Conservation (phyloP, 208 protist species). For the Trypanosoma brucei region DNA sequence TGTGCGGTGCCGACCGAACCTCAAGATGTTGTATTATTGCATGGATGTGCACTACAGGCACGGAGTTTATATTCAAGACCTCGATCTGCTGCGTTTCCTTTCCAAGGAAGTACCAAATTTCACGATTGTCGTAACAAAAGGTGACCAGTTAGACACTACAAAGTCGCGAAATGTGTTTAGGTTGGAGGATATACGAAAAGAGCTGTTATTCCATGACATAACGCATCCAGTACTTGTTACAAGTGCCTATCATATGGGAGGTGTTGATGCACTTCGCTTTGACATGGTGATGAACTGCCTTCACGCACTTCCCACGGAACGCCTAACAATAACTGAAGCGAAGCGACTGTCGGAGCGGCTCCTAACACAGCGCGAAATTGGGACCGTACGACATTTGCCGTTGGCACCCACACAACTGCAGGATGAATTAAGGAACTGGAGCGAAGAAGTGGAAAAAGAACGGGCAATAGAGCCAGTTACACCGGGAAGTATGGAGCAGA, state of each 20-base stretch:
- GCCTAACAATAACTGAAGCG: conserved; percentile 77
- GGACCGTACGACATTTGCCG: conserved; percentile 57
- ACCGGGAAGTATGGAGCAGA: neutral
- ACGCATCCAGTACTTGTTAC: conserved; percentile 81
- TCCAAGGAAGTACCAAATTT: conserved; percentile 81
- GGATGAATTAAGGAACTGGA: conserved; percentile 55
- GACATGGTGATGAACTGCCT: conserved; percentile 89
- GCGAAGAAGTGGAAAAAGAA: conserved; percentile 34
- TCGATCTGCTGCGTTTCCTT: conserved; percentile 84
- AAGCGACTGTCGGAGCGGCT: conserved; percentile 67
- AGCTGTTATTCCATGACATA: conserved; percentile 78
- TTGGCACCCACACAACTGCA: conserved; percentile 68
- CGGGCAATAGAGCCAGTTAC: neutral
- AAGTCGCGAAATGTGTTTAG: conserved; percentile 26
- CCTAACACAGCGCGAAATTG: conserved; percentile 69
- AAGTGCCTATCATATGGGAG: conserved; percentile 82
- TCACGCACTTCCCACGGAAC: conserved; percentile 74
- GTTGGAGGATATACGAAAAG: conserved; percentile 69
- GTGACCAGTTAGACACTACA: conserved; percentile 56
- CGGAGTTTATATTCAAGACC: conserved; percentile 81
- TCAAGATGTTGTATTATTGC: conserved; percentile 91
- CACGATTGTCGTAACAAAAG: conserved; percentile 88
- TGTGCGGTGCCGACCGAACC: conserved; percentile 59
- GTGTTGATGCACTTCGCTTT: conserved; percentile 82
- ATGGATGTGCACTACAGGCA: conserved; percentile 87